Conservation (phyloP, 345 rosid species). For the Gossypioides kirkii region DNA sequence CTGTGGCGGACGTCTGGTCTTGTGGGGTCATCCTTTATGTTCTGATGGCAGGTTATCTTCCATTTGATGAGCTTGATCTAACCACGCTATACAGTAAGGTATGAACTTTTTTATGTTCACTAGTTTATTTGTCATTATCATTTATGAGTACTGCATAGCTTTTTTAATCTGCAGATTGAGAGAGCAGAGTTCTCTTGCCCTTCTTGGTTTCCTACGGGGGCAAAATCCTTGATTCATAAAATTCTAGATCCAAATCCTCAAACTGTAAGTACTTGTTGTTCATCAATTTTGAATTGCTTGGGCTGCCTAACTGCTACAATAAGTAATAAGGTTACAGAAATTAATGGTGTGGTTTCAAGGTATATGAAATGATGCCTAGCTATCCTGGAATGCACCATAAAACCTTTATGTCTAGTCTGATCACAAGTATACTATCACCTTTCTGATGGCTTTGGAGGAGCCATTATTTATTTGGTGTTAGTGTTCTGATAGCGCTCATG, state of each 20-base stretch:
- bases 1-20: slow-evolving; percentile 95
- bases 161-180: slow-evolving; percentile 55
- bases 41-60: slow-evolving; percentile 94
- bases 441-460: background rate
- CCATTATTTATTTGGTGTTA: background rate
- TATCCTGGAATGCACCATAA: slow-evolving; percentile 5
- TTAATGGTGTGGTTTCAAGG: background rate
- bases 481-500: background rate
- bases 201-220: slow-evolving; percentile 82
- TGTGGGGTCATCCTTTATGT: slow-evolving; percentile 96
- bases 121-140: background rate
- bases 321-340: background rate
- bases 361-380: background rate
- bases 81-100: slow-evolving; percentile 93
- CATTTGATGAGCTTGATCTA: slow-evolving; percentile 96
- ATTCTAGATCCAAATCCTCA: slow-evolving; percentile 89
- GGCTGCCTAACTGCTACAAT: background rate
- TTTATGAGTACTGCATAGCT: background rate
- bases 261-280: slow-evolving; percentile 51
- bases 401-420: background rate
- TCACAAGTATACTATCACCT: background rate
- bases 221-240: slow-evolving; percentile 69
- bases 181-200: slow-evolving; percentile 84
- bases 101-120: slow-evolving; percentile 27
- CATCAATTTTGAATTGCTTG: background rate